Evolutionary conservation across 1,139 yeast genomes (phyloP).

Genomic region (Yamadazyma atlantica): DNA sequence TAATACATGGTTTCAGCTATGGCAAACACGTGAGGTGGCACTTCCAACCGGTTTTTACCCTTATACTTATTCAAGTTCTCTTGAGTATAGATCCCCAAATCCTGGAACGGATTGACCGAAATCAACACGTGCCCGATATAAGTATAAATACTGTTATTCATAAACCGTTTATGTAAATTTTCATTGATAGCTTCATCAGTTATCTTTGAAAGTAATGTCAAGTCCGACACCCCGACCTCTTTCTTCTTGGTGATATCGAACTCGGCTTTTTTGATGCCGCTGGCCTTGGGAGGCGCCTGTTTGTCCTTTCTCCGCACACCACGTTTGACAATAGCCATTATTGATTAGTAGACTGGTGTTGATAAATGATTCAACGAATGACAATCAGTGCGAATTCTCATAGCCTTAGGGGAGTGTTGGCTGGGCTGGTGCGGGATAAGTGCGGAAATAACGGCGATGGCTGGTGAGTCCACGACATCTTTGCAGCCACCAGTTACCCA

Average conservation of each 20-base stretch:
- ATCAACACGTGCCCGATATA: slow-evolving; percentile 87
- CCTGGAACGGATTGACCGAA: slow-evolving; percentile 95
- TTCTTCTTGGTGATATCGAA: slow-evolving; percentile 87
- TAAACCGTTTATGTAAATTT: slow-evolving; percentile 83
- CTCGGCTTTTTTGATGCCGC: slow-evolving; percentile 82
- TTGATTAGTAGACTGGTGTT: too few species aligned
- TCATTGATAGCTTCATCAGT: slow-evolving; percentile 93
- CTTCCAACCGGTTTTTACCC: slow-evolving; percentile 92
- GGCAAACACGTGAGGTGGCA: slow-evolving; percentile 98
- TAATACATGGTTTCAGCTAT: slow-evolving; percentile 97
- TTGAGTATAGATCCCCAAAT: slow-evolving; percentile 90
- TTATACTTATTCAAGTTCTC: slow-evolving; percentile 72
- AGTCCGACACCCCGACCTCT: slow-evolving; percentile 96
- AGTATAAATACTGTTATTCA: slow-evolving; percentile 87
- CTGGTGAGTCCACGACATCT: too few species aligned
- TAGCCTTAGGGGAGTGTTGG: too few species aligned
- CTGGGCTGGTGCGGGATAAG: too few species aligned
- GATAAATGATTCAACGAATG: too few species aligned
- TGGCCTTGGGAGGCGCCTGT: slow-evolving; percentile 55
- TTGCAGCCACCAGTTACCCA: too few species aligned
- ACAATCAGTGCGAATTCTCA: too few species aligned
- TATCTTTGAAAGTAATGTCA: slow-evolving; percentile 84
- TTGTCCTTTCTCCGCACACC: slow-evolving; percentile 64
- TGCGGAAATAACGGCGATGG: too few species aligned
- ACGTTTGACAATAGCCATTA: slow-evolving; percentile 81